These are phyloP conservation scores for Neurospora hispaniola DNA, from an alignment of 495 filamentous ascomycete genomes.

Conservation along the genomic window DNA sequence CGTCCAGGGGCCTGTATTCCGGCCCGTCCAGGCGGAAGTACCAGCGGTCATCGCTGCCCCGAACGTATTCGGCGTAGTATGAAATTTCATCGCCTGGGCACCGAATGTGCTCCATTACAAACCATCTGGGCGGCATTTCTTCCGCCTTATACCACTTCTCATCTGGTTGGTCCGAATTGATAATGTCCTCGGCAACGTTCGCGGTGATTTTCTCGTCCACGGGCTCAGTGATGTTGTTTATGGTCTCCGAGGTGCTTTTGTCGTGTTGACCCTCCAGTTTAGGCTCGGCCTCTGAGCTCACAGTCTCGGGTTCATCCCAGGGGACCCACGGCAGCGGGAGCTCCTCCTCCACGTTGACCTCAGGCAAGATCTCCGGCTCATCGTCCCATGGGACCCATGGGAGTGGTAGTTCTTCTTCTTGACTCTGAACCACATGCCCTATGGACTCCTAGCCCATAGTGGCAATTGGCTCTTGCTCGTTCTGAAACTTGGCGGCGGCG, in stretches of 20 bases:
- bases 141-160: background rate
- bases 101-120: background rate
- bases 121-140: background rate
- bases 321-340: background rate
- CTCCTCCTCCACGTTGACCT: accelerated
- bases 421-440: background rate
- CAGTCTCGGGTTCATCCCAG: background rate
- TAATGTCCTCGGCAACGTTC: background rate
- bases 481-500: background rate
- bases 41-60: background rate
- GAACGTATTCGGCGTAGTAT: background rate
- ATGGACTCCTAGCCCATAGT: background rate
- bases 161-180: background rate
- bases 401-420: background rate
- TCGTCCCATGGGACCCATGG: background rate
- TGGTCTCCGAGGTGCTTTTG: background rate
- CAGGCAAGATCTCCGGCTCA: background rate
- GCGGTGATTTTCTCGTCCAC: accelerated
- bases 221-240: background rate
- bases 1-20: background rate
- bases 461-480: background rate
- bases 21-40: background rate
- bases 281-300: accelerated
- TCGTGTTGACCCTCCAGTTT: accelerated
- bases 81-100: background rate